phyloP scores from a whole-genome alignment of 768 basidiomycete species.

The Serpula lacrymans region DNA sequence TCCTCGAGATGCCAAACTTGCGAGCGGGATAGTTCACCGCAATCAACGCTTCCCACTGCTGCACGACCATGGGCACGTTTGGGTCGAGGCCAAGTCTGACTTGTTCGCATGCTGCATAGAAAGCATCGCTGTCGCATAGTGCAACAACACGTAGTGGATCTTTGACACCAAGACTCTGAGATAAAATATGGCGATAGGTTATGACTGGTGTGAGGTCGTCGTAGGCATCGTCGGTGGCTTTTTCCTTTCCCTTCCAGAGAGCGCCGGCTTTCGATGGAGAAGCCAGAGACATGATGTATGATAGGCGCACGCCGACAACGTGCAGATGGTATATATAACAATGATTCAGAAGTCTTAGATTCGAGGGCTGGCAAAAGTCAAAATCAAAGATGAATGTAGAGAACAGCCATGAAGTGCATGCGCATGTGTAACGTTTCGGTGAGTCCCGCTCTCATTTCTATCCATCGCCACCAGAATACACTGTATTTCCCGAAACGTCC shows the following conservation, averaged over 20 bases:
- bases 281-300: too few species aligned
- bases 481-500: too few species aligned
- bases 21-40: conserved; percentile 96
- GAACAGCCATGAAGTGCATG: too few species aligned
- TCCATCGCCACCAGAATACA: too few species aligned
- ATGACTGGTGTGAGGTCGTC: conserved; percentile 63
- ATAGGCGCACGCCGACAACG: too few species aligned
- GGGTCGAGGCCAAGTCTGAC: conserved; percentile 66
- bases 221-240: conserved; percentile 42
- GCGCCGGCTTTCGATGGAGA: conserved; percentile 19
- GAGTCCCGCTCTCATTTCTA: too few species aligned
- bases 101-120: conserved; percentile 83
- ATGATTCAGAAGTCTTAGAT: too few species aligned
- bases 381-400: too few species aligned
- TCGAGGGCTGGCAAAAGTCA: too few species aligned
- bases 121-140: conserved; percentile 88
- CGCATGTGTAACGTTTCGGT: too few species aligned
- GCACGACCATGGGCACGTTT: conserved; percentile 70
- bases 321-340: too few species aligned
- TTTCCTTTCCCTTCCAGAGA: conserved; percentile 57
- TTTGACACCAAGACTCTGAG: conserved; percentile 61
- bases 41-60: conserved; percentile 87
- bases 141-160: conserved; percentile 84
- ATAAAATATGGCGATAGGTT: conserved; percentile 76
- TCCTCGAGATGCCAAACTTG: conserved; percentile 88